A percentile compares a stretch with the other conserved stretches of the same genome.
These are phyloP conservation scores for Ramaria sp. DNA, from an alignment of 768 basidiomycete species.

Conservation along the genomic window DNA sequence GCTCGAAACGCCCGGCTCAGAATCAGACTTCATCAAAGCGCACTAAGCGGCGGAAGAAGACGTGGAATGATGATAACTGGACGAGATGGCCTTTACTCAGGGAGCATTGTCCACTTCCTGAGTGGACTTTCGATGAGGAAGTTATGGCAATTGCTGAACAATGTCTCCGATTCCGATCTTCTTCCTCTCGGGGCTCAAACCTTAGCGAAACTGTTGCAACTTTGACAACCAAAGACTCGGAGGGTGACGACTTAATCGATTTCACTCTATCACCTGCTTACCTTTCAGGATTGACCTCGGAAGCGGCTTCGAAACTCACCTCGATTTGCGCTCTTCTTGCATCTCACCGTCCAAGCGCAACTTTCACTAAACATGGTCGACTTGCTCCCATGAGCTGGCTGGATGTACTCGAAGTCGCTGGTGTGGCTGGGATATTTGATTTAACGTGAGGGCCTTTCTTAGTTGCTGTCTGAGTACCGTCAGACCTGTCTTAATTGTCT, in stretches of 20 bases:
- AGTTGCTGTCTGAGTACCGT: neutral
- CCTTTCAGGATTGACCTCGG: slow-evolving; percentile 30
- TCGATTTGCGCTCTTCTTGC: slow-evolving; percentile 44
- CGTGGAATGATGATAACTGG: slow-evolving; percentile 29
- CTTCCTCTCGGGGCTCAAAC: neutral
- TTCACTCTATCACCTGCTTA: slow-evolving; percentile 17
- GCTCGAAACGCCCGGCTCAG: neutral
- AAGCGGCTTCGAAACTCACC: slow-evolving; percentile 35
- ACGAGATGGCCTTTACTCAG: slow-evolving; percentile 66
- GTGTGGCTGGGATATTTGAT: slow-evolving; percentile 28
- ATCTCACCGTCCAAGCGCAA: slow-evolving; percentile 41
- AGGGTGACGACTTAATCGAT: slow-evolving; percentile 16
- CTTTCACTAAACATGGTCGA: slow-evolving; percentile 56
- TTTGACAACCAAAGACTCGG: slow-evolving; percentile 14
- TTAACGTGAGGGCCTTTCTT: slow-evolving; percentile 15
- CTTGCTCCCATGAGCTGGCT: slow-evolving; percentile 54
- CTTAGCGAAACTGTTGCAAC: slow-evolving; percentile 13
- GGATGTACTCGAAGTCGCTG: slow-evolving; percentile 44
- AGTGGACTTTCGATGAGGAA: slow-evolving; percentile 67
- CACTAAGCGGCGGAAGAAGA: neutral
- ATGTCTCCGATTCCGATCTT: slow-evolving; percentile 16
- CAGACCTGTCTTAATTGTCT: neutral
- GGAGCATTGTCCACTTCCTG: slow-evolving; percentile 51
- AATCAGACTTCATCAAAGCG: neutral
- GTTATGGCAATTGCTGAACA: slow-evolving; percentile 37